Base-by-base conservation (phyloP, 805 yeast genomes). In the Sungouiella thailandica region DNA sequence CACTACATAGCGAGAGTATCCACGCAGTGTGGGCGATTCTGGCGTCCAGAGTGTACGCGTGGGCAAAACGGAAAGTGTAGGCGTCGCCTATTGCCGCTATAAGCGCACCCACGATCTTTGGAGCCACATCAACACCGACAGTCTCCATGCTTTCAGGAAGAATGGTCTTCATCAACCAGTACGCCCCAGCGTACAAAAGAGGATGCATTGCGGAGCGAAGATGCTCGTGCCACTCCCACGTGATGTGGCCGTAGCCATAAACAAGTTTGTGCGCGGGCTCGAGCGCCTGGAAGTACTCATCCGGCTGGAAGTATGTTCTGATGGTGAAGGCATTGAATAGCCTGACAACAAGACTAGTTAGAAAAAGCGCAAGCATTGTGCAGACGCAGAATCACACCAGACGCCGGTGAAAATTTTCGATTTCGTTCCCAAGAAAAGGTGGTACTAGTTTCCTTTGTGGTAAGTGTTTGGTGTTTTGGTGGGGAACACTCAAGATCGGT, bases 221-320 rank as follows among this genome's bases (percentile, higher is more conserved):
- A 1, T 79, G 80, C 30, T 69, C 65, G 16, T 60, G 54, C 98
- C 98, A 93, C 58, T 93, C 99, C 99, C 99, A 93, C 0, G 97
- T 87, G 23, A 78, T 53, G 46, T 76, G 75, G 0, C 98, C 98
- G 42, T 80, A 81, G 2, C 93, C 89, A 54, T 69, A 87, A 0
- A 82, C 81, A 23, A 70, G 61, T 4, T 50, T 37, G 56, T 88
- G 96, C 0, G 97, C 98, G 0, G 96, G 96, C 50, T 93, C 98
- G 32, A 93, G 61, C 0, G 89, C 69, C 58, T 93, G 99, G 78
- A 81, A 93, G 59, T 71, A 93, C 58, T 93, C 99, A 57, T 93
- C 99, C 0, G 98, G 90, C 56, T 93, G 99, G 60, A 93, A 93
- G 53, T 78, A 93, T 0, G 97, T 87, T 35, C 53, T 53, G 4